Evolutionary conservation across 495 filamentous ascomycete genomes (phyloP).

Genomic region (Hyphodiscus hymeniophilus): DNA sequence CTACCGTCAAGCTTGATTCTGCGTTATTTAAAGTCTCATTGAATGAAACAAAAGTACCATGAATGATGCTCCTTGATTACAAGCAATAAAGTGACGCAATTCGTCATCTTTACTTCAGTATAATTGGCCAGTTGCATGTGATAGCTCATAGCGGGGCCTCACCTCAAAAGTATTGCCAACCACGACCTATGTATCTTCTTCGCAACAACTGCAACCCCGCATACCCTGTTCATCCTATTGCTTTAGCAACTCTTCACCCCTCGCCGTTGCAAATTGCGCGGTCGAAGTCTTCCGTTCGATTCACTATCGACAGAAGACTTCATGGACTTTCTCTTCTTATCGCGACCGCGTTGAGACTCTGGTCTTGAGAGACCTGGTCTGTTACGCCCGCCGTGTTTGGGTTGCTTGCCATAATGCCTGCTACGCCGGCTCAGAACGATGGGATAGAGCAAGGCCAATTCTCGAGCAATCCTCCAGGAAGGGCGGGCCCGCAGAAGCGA

Average conservation of each 20-base stretch:
- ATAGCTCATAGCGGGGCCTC: no score
- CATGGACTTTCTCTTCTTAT: constrained; percentile 54
- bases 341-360: constrained; percentile 52
- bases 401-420: constrained; percentile 40
- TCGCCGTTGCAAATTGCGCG: not conserved
- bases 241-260: not conserved
- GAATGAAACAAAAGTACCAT: no score
- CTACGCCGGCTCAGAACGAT: constrained; percentile 34
- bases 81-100: no score
- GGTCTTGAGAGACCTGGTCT: constrained; percentile 31
- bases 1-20: no score
- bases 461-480: constrained; percentile 20
- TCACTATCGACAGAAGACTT: constrained; percentile 11
- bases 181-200: constrained; percentile 6
- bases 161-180: no score
- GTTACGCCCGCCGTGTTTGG: constrained; percentile 30
- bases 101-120: no score
- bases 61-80: no score
- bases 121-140: no score
- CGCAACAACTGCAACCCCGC: constrained; percentile 19
- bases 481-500: constrained; percentile 38
- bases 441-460: constrained; percentile 28
- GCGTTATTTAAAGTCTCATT: no score
- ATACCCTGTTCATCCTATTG: not conserved
- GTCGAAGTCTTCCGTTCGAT: constrained; percentile 9